Percentiles rank a stretch among this genome's conserved stretches.
These are phyloP conservation scores for Aspergillus flavus DNA, from an alignment of 2,329 filamentous ascomycete species.

Conservation along the genomic window DNA sequence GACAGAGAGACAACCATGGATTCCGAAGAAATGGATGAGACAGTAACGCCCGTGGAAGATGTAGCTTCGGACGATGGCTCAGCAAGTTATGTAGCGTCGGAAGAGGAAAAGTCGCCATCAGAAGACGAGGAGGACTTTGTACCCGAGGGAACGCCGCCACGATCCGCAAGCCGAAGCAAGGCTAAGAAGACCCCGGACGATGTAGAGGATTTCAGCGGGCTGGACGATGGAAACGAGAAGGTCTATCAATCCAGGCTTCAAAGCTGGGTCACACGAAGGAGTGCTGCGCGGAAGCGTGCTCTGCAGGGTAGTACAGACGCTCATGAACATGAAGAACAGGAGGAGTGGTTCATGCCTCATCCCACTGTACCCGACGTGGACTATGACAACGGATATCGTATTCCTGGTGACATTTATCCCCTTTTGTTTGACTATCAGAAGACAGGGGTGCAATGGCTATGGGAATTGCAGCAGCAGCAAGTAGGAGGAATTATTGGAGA, in stretches of 20 bases:
- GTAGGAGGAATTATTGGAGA: constrained; percentile 95
- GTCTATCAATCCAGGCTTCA: constrained; percentile 76
- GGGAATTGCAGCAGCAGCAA: constrained; percentile 84
- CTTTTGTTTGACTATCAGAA: constrained; percentile 97
- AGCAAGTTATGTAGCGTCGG: constrained; percentile 36
- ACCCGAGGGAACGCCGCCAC: constrained; percentile 31
- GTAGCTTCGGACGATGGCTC: constrained; percentile 35
- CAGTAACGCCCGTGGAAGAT: constrained; percentile 13
- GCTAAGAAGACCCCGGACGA: constrained; percentile 37
- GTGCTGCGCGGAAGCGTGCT: constrained; percentile 58
- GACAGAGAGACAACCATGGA: not conserved
- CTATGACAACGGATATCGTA: constrained; percentile 73
- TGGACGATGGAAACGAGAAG: constrained; percentile 88
- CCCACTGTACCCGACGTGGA: constrained; percentile 76
- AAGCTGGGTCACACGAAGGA: constrained; percentile 71
- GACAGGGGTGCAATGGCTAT: constrained; percentile 94
- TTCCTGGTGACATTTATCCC: constrained; percentile 91
- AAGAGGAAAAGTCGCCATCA: constrained; percentile 29
- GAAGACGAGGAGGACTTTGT: constrained; percentile 41
- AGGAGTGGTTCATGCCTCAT: constrained; percentile 83
- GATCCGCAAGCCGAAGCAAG: constrained; percentile 21
- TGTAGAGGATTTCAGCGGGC: constrained; percentile 60
- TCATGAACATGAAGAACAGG: constrained; percentile 42
- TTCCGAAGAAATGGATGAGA: constrained; percentile 11
- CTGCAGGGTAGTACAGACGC: constrained; percentile 38